Conservation (phyloP, 495 filamentous ascomycete species). For the Lophium mytilinum region DNA sequence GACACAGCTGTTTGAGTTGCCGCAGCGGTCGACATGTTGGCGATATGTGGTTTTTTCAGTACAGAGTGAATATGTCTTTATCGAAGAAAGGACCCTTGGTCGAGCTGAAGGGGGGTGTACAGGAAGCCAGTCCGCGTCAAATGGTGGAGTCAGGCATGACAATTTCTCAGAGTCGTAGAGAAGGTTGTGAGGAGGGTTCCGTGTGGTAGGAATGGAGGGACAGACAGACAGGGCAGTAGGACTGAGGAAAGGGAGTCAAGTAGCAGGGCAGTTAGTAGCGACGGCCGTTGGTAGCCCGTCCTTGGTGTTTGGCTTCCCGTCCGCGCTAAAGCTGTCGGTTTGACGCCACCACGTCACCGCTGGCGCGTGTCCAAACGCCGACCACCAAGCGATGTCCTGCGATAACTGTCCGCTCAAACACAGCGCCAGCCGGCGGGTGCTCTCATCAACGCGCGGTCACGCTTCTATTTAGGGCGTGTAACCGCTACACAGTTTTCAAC, state of each 20-base stretch:
- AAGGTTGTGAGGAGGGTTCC: neutral
- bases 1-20: neutral
- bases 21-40: neutral
- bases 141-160: neutral
- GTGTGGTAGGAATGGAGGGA: neutral
- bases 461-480: too few relatives aligned
- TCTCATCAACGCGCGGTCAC: too few relatives aligned
- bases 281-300: neutral
- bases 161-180: neutral
- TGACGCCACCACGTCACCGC: neutral
- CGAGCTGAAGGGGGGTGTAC: neutral
- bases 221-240: neutral
- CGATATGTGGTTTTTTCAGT: too few relatives aligned
- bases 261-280: neutral
- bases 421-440: neutral
- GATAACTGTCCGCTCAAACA: neutral
- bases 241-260: neutral
- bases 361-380: neutral
- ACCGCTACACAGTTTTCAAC: too few relatives aligned
- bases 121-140: neutral
- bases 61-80: neutral
- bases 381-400: neutral
- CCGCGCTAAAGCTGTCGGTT: neutral
- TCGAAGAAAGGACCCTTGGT: too few relatives aligned
- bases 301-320: neutral